Conservation (phyloP, 2,329 filamentous ascomycete genomes). For the Aspergillus calidoustus region DNA sequence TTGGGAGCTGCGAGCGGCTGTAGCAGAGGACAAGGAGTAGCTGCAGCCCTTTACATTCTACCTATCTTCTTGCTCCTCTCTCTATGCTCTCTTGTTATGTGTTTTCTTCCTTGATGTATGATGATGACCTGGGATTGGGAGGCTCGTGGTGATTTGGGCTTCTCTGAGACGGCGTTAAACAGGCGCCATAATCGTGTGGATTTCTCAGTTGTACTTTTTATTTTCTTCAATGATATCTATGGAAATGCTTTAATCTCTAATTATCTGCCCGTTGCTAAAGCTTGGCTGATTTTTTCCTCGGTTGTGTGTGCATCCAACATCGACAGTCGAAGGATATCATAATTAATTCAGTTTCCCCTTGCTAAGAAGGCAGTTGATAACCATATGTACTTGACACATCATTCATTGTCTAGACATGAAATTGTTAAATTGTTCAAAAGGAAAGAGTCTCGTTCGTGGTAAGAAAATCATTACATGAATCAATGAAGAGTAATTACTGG, state of each 20-base stretch:
- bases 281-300: too few species aligned
- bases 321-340: not conserved
- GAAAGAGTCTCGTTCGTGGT: slow-evolving; percentile 15
- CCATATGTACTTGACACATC: slow-evolving; percentile 12
- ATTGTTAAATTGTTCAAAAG: slow-evolving; percentile 4
- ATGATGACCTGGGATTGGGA: slow-evolving; percentile 15
- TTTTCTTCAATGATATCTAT: not conserved
- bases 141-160: slow-evolving; percentile 5
- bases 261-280: not conserved
- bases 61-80: not conserved
- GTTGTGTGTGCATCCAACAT: too few species aligned
- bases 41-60: not conserved
- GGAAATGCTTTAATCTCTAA: not conserved
- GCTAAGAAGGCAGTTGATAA: not conserved
- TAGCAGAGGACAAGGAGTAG: slow-evolving; percentile 44
- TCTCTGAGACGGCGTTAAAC: slow-evolving; percentile 10
- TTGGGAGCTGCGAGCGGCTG: slow-evolving; percentile 70
- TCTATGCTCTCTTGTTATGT: not conserved
- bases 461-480: slow-evolving; percentile 15
- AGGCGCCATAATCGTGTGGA: not conserved
- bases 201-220: not conserved
- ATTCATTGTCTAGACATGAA: slow-evolving; percentile 22
- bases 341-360: not conserved
- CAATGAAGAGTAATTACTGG: slow-evolving; percentile 41
- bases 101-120: slow-evolving; percentile 18